Conservation (phyloP, 1,284 basidiomycete species). For the Rhodotorula sp. region DNA sequence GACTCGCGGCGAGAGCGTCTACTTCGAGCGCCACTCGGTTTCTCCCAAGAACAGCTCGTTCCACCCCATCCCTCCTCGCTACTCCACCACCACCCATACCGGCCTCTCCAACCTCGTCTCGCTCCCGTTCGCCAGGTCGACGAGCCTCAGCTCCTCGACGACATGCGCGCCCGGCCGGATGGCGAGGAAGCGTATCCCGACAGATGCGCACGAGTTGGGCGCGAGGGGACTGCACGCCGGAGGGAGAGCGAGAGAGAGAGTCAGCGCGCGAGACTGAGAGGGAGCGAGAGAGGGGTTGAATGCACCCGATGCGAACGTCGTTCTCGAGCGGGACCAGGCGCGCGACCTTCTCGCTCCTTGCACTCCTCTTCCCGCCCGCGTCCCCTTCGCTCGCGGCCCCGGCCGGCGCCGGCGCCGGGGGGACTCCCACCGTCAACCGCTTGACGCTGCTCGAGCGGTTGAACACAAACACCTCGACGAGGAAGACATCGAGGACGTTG, state of each 20-base stretch:
- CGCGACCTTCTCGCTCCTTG: slow-evolving; percentile 8
- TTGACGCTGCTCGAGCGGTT: slow-evolving; percentile 28
- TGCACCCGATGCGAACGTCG: slow-evolving; percentile 40
- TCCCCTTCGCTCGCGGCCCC: neutral
- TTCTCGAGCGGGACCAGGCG: slow-evolving; percentile 38
- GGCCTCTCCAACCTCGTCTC: slow-evolving; percentile 28
- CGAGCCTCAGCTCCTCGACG: slow-evolving; percentile 23
- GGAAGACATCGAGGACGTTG: slow-evolving; percentile 41
- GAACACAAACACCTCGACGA: slow-evolving; percentile 39
- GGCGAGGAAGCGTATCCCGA: slow-evolving; percentile 37
- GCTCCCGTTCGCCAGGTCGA: slow-evolving; percentile 24
- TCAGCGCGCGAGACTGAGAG: neutral
- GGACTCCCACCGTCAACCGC: slow-evolving; percentile 29
- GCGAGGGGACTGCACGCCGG: slow-evolving; percentile 23
- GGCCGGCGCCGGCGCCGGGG: neutral
- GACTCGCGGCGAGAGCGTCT: too few relatives aligned
- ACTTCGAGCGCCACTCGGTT: too few relatives aligned
- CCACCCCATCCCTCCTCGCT: neutral
- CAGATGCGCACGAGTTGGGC: slow-evolving; percentile 31
- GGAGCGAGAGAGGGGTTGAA: neutral
- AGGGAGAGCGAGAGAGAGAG: too few relatives aligned
- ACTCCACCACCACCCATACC: slow-evolving; percentile 34
- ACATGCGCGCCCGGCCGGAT: slow-evolving; percentile 30
- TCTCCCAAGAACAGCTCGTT: too few relatives aligned
- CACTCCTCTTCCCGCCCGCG: neutral